Evolutionary conservation across 768 basidiomycete species (phyloP), one percentile per base, ranked within the genome.

Genomic region (Rhodocollybia butyracea): DNA sequence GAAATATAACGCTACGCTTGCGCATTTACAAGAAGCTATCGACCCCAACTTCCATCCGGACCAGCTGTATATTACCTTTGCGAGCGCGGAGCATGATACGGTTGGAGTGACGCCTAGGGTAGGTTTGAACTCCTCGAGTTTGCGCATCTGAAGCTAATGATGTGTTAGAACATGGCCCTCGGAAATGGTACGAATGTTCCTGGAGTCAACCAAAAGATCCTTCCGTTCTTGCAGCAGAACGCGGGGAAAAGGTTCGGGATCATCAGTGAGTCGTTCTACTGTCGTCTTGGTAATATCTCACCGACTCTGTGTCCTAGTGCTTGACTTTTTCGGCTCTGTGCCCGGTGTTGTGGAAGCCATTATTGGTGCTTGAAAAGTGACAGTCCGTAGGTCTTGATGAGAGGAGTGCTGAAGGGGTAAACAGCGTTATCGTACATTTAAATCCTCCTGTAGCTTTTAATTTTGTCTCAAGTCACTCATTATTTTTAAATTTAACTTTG

Each of bases 31-130:
- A 22, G 72, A 76, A 53, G 79, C 79, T 0, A 75, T 72, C 6
- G 64, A 29, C n/a, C 52, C 57, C 2, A 65, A 73, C 36, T 59
- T 63, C 21, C 62, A 69, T 43, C 66, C 69, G 0, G 74, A 79
- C 56, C 76, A 78, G 59, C 61, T 81, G 7, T 81, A 73, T 56
- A 77, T 79, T 60, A 75, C 66, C 51, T 80, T 80, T 64, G 73
- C 78, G 21, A 78, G 76, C 59, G 72, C 77, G 3, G 72, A 73
- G 6, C 71, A 71, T 48, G 65, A 73, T 45, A 57, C 59, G 13
- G 74, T 73, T 39, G 60, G 59, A 2, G 71, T 74, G 60, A 67
- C 67, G 2, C 76, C 76, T 6, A 59, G 63, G 51, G 76, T 77
- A 10, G 22, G 50, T 48, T 31, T 21, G 38, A 31, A 29, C 11